Evolutionary conservation across 2,329 filamentous ascomycete genomes (phyloP).

Genomic region (Aspergillus glaucus): DNA sequence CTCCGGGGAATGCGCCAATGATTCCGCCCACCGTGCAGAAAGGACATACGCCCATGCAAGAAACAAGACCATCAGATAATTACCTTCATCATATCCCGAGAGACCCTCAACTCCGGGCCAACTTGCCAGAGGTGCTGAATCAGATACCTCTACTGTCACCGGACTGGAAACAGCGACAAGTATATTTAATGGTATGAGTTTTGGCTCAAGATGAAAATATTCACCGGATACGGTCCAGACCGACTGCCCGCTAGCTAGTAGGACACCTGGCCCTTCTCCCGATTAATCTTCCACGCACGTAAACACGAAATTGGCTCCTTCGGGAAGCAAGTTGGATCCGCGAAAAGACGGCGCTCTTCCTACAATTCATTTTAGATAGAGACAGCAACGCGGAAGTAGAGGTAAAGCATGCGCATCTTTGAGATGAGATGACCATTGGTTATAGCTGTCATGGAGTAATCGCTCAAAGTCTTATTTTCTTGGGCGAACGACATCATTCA

Average conservation of each 20-base stretch:
- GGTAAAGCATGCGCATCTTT: slow-evolving; percentile 2
- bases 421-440: slow-evolving; percentile 11
- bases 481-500: slow-evolving; percentile 10
- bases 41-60: slow-evolving; percentile 21
- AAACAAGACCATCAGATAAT: slow-evolving; percentile 15
- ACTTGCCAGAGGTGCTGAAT: slow-evolving; percentile 10
- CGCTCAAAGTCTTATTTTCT: slow-evolving; percentile 10
- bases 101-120: slow-evolving; percentile 16
- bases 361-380: slow-evolving; percentile 11
- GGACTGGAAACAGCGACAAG: slow-evolving; percentile 5
- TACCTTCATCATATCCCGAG: slow-evolving; percentile 13
- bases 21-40: slow-evolving; percentile 18
- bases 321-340: slow-evolving; percentile 5
- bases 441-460: slow-evolving; percentile 9
- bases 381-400: slow-evolving; percentile 7
- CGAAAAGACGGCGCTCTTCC: slow-evolving; percentile 12
- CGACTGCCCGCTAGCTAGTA: slow-evolving; percentile 13
- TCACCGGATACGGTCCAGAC: slow-evolving; percentile 15
- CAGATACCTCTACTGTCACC: slow-evolving; percentile 10
- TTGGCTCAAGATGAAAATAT: slow-evolving; percentile 9
- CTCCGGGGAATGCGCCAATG: slow-evolving; percentile 11
- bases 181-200: slow-evolving; percentile 11
- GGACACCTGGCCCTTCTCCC: slow-evolving; percentile 1
- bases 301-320: slow-evolving; percentile 8
- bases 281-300: slow-evolving; percentile 12